Conservation (phyloP, 2,329 filamentous ascomycete genomes). For the Escovopsis sp. region DNA sequence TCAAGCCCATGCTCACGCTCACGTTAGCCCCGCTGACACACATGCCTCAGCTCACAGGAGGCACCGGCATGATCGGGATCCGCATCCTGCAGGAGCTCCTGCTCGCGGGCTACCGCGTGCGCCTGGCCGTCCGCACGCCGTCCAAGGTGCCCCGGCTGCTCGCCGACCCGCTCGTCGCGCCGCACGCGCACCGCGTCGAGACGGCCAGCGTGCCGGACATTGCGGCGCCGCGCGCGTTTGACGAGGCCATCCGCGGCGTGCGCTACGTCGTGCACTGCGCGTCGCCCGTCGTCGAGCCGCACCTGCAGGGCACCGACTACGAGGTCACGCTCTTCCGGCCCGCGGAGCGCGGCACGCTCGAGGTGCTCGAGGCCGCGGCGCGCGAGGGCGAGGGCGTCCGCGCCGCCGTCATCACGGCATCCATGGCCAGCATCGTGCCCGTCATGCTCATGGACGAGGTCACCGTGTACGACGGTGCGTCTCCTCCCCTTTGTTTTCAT, state of each 20-base stretch:
- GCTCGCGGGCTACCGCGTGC: conserved; percentile 12
- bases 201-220: conserved; percentile 21
- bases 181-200: neutral
- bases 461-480: neutral
- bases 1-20: no score
- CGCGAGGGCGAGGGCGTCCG: conserved; percentile 17
- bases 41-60: conserved; percentile 9
- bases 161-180: conserved; percentile 5
- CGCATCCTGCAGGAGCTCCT: conserved; percentile 11
- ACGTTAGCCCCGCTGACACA: no score
- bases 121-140: conserved; percentile 14
- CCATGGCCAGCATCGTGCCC: conserved; percentile 12
- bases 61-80: conserved; percentile 16
- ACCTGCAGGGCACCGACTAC: neutral
- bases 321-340: conserved; percentile 13
- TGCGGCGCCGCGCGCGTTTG: conserved; percentile 20
- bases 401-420: conserved; percentile 28
- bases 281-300: conserved; percentile 9
- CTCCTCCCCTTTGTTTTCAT: no score
- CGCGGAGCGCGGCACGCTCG: conserved; percentile 20
- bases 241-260: conserved; percentile 22
- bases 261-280: conserved; percentile 20
- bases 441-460: neutral
- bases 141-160: conserved; percentile 3
- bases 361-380: conserved; percentile 21